These are phyloP conservation scores for Microcera coccophila DNA, from an alignment of 2,329 filamentous ascomycete genomes.

Conservation along the genomic window DNA sequence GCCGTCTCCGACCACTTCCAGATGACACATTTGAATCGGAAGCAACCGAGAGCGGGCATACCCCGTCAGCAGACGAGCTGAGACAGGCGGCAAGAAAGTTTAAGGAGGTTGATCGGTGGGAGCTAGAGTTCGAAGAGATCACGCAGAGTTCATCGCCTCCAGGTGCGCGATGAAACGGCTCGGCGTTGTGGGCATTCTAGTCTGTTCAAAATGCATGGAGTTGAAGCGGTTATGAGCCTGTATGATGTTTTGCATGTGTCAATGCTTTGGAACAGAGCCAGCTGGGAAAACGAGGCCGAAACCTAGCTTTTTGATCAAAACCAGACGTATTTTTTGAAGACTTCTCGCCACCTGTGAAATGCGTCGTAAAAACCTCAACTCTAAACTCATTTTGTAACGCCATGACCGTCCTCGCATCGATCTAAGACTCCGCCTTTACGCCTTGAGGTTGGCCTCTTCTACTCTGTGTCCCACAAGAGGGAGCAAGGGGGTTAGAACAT, in stretches of 20 bases:
- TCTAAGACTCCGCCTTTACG: no score
- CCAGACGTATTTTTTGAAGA: slow-evolving; percentile 11
- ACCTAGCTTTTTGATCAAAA: slow-evolving; percentile 17
- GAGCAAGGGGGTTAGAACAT: slow-evolving; percentile 66
- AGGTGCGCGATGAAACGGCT: slow-evolving; percentile 41
- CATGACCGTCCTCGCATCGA: neutral
- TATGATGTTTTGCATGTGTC: slow-evolving; percentile 15
- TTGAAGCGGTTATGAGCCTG: slow-evolving; percentile 18
- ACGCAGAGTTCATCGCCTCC: slow-evolving; percentile 52
- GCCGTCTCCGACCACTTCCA: slow-evolving; percentile 40
- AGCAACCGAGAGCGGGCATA: slow-evolving; percentile 33
- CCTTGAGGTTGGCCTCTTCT: slow-evolving; percentile 43
- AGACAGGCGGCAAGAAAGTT: slow-evolving; percentile 60
- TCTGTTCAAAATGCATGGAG: slow-evolving; percentile 3
- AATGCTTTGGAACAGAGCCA: slow-evolving; percentile 6
- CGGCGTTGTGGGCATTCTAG: neutral
- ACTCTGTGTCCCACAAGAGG: slow-evolving; percentile 65
- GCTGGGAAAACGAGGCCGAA: slow-evolving; percentile 2
- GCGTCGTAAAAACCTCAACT: neutral
- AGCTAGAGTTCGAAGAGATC: slow-evolving; percentile 63
- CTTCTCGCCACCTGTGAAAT: neutral
- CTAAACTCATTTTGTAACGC: neutral
- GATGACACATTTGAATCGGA: slow-evolving; percentile 43
- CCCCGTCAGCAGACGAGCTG: slow-evolving; percentile 49
- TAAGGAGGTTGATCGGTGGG: slow-evolving; percentile 65